Percentiles rank a stretch among this genome's conserved stretches.
phyloP scores from a whole-genome alignment of 192 early-diverging fungal species.

The Spizellomyces punctatus region DNA sequence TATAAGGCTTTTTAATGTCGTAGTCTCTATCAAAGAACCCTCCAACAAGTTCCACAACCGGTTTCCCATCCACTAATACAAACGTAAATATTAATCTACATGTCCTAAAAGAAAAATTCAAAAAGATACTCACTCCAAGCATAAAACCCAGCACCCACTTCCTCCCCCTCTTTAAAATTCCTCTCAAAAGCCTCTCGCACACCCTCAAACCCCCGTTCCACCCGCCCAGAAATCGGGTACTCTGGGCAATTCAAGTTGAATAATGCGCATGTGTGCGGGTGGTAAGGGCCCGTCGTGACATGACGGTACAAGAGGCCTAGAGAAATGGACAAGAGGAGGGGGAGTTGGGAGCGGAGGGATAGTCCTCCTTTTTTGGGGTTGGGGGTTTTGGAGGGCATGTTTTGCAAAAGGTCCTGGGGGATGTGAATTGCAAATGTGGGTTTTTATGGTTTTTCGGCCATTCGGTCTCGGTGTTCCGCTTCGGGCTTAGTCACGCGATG shows the following conservation, averaged over 20 bases:
- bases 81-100: conserved; percentile 22
- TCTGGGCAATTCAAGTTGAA: conserved; percentile 24
- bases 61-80: conserved; percentile 49
- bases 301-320: not conserved
- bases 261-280: conserved; percentile 9
- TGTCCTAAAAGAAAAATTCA: not conserved
- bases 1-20: conserved; percentile 43
- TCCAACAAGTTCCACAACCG: conserved; percentile 65
- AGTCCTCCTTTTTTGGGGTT: too few species aligned
- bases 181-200: conserved; percentile 35
- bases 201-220: conserved; percentile 42
- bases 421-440: too few species aligned
- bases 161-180: conserved; percentile 50
- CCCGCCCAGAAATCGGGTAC: conserved; percentile 32
- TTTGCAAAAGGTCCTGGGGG: too few species aligned
- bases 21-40: conserved; percentile 56
- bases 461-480: too few species aligned
- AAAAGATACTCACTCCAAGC: conserved; percentile 40
- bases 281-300: conserved; percentile 12
- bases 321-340: not conserved
- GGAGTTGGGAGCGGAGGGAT: not conserved
- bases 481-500: too few species aligned
- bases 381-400: too few species aligned
- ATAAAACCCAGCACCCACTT: conserved; percentile 52
- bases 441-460: too few species aligned